Conservation (phyloP, 1,284 basidiomycete genomes). For the Sanghuangporus baumii region DNA sequence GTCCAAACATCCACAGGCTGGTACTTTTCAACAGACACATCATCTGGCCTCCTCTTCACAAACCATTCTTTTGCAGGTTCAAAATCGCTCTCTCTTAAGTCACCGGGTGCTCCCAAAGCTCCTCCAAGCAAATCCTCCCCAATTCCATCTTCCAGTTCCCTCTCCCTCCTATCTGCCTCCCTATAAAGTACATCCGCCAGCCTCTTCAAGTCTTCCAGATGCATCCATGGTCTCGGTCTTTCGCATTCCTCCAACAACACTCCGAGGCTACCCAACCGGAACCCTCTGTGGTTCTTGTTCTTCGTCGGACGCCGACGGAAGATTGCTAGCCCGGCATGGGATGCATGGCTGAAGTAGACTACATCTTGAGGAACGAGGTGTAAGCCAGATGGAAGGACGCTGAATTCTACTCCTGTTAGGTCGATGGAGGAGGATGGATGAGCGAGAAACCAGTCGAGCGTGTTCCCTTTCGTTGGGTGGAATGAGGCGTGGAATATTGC, state of each 20-base stretch:
- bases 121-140: slow-evolving; percentile 6
- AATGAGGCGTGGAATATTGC: slow-evolving; percentile 80
- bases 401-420: slow-evolving; percentile 70
- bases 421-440: slow-evolving; percentile 46
- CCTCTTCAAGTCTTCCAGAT: slow-evolving; percentile 55
- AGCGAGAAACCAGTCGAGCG: slow-evolving; percentile 69
- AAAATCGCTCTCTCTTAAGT: slow-evolving; percentile 49
- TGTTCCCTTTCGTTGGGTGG: slow-evolving; percentile 72
- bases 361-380: slow-evolving; percentile 73
- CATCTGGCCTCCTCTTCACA: slow-evolving; percentile 49
- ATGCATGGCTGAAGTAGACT: slow-evolving; percentile 71
- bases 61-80: slow-evolving; percentile 58
- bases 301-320: slow-evolving; percentile 58
- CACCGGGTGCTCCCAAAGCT: neutral
- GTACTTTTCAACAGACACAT: slow-evolving; percentile 27
- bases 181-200: slow-evolving; percentile 53
- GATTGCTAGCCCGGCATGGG: slow-evolving; percentile 64
- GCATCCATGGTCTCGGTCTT: slow-evolving; percentile 66
- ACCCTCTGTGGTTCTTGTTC: slow-evolving; percentile 64
- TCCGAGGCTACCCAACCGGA: slow-evolving; percentile 72
- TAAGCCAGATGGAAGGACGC: slow-evolving; percentile 71
- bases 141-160: neutral
- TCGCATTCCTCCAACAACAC: slow-evolving; percentile 59
- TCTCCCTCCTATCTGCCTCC: slow-evolving; percentile 39
- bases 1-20: slow-evolving; percentile 53